Conservation (phyloP, 495 filamentous ascomycete genomes). For the Penicillium simplicissimum region DNA sequence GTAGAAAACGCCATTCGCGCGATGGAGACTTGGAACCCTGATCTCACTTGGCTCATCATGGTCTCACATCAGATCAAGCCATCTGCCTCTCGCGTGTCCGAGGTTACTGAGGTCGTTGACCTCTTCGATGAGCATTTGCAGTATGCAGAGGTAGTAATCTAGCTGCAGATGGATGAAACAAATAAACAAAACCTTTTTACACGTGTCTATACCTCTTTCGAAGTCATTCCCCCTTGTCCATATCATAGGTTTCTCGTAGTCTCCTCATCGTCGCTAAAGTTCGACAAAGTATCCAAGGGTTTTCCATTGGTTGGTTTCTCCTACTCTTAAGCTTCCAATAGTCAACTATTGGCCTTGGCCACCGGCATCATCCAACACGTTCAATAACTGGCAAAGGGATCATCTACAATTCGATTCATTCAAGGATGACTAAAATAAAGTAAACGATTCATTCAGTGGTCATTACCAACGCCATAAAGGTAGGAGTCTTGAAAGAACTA, state of each 20-base stretch:
- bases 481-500: background rate
- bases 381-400: background rate
- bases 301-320: no score
- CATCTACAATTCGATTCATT: background rate
- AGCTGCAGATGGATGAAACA: conserved; percentile 9
- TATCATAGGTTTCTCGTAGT: no score
- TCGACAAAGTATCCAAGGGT: no score
- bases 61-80: conserved; percentile 9
- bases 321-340: no score
- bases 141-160: conserved; percentile 39
- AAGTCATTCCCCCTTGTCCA: no score
- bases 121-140: conserved; percentile 23
- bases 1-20: conserved; percentile 38
- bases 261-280: no score
- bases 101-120: conserved; percentile 12
- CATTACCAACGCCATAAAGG: background rate
- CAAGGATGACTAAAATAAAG: background rate
- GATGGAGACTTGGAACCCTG: conserved; percentile 49
- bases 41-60: conserved; percentile 50
- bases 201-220: no score
- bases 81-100: background rate
- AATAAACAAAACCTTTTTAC: background rate
- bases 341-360: no score
- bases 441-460: no score
- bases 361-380: background rate